Conservation (phyloP, 2,329 filamentous ascomycete genomes). For the Curvularia verruculosa region DNA sequence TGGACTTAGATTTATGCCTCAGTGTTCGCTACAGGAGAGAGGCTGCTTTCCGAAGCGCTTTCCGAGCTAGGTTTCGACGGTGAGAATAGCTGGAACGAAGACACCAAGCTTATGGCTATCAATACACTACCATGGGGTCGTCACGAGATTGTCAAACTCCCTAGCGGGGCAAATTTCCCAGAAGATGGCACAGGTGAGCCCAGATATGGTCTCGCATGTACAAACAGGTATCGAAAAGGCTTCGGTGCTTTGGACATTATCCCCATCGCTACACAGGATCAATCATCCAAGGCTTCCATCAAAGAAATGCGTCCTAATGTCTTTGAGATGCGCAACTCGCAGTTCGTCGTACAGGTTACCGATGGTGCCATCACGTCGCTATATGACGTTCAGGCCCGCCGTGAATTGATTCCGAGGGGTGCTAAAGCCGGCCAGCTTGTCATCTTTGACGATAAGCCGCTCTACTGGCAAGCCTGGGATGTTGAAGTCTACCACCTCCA, state of each 20-base stretch:
- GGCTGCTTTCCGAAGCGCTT: constrained; percentile 72
- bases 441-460: constrained; percentile 94
- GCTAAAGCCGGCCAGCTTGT: constrained; percentile 89
- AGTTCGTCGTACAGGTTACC: constrained; percentile 74
- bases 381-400: constrained; percentile 72
- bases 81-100: constrained; percentile 48
- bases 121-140: constrained; percentile 91
- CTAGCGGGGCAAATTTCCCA: constrained; percentile 43
- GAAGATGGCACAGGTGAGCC: constrained; percentile 30
- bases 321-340: constrained; percentile 80
- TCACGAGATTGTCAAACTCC: constrained; percentile 72
- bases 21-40: constrained; percentile 78
- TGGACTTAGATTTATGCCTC: constrained; percentile 70
- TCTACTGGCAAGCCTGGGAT: constrained; percentile 98
- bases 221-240: constrained; percentile 34
- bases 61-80: constrained; percentile 68
- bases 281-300: constrained; percentile 52
- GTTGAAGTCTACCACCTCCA: constrained; percentile 96
- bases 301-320: constrained; percentile 62
- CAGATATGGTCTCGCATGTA: constrained; percentile 51
- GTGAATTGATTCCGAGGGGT: constrained; percentile 76
- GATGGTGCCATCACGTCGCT: constrained; percentile 83
- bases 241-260: constrained; percentile 52
- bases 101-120: constrained; percentile 65
- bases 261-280: constrained; percentile 33